Evolutionary conservation across 75 land plant species (phyloP), one percentile per base, ranked within the genome.

Genomic region (Pinus taeda): DNA sequence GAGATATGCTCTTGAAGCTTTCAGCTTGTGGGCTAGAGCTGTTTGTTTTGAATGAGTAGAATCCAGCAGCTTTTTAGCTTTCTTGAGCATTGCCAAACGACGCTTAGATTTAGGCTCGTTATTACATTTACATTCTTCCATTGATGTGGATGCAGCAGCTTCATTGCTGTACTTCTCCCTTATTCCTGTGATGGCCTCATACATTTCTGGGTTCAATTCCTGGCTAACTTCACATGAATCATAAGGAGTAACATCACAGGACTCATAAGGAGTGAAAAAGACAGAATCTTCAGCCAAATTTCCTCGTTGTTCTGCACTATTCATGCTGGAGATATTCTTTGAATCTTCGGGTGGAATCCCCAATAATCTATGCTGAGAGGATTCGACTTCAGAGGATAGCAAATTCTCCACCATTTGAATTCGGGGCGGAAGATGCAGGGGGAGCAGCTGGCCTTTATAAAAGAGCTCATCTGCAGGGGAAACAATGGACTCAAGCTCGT

Each of bases 401-500:
- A 81, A 62, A 37, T 60, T 49, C 57, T 79, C 64, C 42, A 82
- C 84, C 88, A 82, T 86, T 56, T 81, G 84, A 20, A 85, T 39
- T 9, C 89, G 70, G 6, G 84, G 88, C 13, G 87, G 89, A 53
- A 82, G 81, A 60, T 82, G 89, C 39, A 87, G 88, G 20, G 89
- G 89, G 30, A 87, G 79, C 2, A 87, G 84, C 81, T 86, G 65
- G n/a, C 89, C 89, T 61, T 82, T 87, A 74, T 78, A 87, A 65
- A 87, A 87, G 60, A 87, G 84, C 20, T 87, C 89, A 82, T 87
- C 89, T 12, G 89, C 89, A 37, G 89, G 88, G 18, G 89, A 85
- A 42, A 53, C 30, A 42, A 58, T n/a, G 14, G 56, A 29, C 5
- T 66, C 60, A 7, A 18, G 67, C 24, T 76, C 79, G 9, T 42